These are phyloP conservation scores for Nemania diffusa DNA, from an alignment of 2,329 filamentous ascomycete species.

Conservation along the genomic window DNA sequence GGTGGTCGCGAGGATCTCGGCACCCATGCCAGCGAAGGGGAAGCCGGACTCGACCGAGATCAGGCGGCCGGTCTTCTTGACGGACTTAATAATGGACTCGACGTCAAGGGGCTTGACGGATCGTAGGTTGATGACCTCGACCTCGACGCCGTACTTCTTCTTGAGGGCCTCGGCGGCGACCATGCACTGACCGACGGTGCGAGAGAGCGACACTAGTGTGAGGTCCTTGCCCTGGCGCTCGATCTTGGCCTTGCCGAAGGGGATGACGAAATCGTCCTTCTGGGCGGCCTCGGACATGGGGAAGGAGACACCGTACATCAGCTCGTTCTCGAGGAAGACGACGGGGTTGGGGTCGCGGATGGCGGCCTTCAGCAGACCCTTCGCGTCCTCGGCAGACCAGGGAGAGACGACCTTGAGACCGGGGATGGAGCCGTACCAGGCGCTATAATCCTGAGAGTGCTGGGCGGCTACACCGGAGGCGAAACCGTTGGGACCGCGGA, in stretches of 20 bases:
- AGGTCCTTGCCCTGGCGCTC: constrained; percentile 96
- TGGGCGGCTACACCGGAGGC: constrained; percentile 94
- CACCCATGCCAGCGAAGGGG: constrained; percentile 90
- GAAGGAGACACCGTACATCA: constrained; percentile 93
- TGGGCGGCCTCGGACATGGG: constrained; percentile 97
- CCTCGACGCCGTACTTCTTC: constrained; percentile 95
- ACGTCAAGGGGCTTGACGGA: constrained; percentile 97
- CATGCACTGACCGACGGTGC: constrained; percentile 93
- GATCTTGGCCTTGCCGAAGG: constrained; percentile 99
- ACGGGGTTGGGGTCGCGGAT: constrained; percentile 99
- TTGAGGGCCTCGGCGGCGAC: constrained; percentile 90
- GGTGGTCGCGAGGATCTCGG: constrained; percentile 91
- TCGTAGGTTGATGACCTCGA: constrained; percentile 97
- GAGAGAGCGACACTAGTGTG: constrained; percentile 93
- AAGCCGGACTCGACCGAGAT: constrained; percentile 95
- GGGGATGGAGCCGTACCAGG: constrained; percentile 98
- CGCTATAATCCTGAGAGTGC: constrained; percentile 98
- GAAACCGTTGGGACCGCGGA: constrained; percentile 99
- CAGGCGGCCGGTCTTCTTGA: constrained; percentile 97
- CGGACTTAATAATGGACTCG: constrained; percentile 92
- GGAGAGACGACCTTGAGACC: constrained; percentile 96
- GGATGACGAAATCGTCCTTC: constrained; percentile 95
- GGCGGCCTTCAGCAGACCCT: constrained; percentile 96
- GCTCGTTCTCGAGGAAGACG: constrained; percentile 87
- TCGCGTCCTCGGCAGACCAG: constrained; percentile 97